phyloP scores from a whole-genome alignment of 2,329 filamentous ascomycete genomes.

The Penicillium carneum region DNA sequence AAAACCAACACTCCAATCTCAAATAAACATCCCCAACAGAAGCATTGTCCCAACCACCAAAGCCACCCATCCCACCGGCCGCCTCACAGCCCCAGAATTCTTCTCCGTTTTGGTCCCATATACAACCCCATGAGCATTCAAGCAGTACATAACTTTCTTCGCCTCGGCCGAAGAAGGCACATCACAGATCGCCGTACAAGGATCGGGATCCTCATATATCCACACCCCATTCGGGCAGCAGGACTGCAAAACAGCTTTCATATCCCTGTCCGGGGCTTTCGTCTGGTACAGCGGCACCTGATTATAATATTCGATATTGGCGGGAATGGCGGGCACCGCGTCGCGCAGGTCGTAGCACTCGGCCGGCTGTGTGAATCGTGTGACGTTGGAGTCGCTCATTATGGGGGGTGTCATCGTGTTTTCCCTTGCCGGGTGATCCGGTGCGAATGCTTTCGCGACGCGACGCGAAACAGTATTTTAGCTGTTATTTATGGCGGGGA shows the following conservation, averaged over 20 bases:
- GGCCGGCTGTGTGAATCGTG: constrained; percentile 18
- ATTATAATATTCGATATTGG: constrained; percentile 20
- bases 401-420: constrained; percentile 1
- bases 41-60: constrained; percentile 14
- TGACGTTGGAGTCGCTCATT: constrained; percentile 1
- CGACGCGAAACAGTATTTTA: not conserved
- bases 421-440: not conserved
- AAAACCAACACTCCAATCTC: not conserved
- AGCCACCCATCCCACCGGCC: not conserved
- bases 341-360: constrained; percentile 25
- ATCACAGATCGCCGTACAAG: constrained; percentile 30
- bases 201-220: constrained; percentile 24
- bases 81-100: not conserved
- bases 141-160: constrained; percentile 25
- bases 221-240: constrained; percentile 26
- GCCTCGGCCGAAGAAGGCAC: constrained; percentile 16
- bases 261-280: constrained; percentile 8
- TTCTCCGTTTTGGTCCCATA: constrained; percentile 21
- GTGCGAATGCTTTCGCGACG: not conserved
- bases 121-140: constrained; percentile 24
- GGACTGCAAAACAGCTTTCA: constrained; percentile 19
- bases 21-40: constrained; percentile 9
- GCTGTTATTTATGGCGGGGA: not conserved
- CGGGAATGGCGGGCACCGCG: constrained; percentile 13
- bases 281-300: constrained; percentile 31